Evolutionary conservation across 1,139 yeast species (phyloP).

Genomic region (Yamadazyma friedrichii): DNA sequence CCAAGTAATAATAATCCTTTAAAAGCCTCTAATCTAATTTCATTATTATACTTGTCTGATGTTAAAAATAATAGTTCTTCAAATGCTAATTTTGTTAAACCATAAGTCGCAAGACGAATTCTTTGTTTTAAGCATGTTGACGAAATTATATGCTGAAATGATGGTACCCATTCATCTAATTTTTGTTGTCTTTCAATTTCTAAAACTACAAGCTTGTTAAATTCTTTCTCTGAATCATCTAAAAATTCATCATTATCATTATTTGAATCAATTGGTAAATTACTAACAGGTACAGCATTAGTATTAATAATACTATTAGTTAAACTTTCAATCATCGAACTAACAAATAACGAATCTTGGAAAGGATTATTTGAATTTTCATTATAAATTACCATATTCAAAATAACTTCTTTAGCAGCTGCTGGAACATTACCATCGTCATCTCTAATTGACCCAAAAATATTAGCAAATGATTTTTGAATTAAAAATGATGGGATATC

Average conservation of each 20-base stretch:
- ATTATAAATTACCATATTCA: constrained; percentile 76
- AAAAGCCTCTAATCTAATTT: constrained; percentile 68
- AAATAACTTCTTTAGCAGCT: constrained; percentile 58
- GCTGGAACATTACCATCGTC: constrained; percentile 66
- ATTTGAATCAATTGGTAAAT: background rate
- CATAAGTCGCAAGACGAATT: constrained; percentile 57
- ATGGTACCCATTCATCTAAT: constrained; percentile 86
- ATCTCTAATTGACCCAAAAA: constrained; percentile 61
- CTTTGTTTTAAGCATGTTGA: constrained; percentile 58
- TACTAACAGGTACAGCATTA: constrained; percentile 10
- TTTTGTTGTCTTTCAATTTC: constrained; percentile 73
- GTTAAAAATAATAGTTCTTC: constrained; percentile 55
- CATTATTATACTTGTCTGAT: constrained; percentile 43
- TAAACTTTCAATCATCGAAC: constrained; percentile 57
- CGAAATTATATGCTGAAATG: constrained; percentile 61
- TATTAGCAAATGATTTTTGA: constrained; percentile 64
- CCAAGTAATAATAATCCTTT: constrained; percentile 71
- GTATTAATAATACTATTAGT: constrained; percentile 36
- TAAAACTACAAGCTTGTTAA: constrained; percentile 27
- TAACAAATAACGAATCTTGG: constrained; percentile 70
- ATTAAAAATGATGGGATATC: constrained; percentile 67
- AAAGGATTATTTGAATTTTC: constrained; percentile 81
- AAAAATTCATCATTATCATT: background rate
- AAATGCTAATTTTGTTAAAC: constrained; percentile 52
- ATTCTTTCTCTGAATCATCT: constrained; percentile 13